Percentiles rank a stretch among this genome's conserved stretches.
Conservation (phyloP, 2,329 filamentous ascomycete genomes). For the Phyllosticta citribraziliensis region DNA sequence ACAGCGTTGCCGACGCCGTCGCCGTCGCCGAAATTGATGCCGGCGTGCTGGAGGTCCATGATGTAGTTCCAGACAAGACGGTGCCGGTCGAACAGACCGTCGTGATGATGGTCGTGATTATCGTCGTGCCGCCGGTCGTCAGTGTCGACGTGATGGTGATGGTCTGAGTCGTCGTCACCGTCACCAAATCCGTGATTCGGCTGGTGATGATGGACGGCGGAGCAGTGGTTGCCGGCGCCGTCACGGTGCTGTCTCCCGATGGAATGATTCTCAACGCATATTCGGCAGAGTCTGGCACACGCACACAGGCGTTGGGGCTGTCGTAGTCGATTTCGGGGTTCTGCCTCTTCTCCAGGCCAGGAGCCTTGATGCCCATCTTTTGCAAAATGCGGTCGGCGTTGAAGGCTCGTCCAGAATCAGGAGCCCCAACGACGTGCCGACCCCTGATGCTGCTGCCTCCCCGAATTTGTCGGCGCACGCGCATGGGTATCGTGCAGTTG, state of each 20-base stretch:
- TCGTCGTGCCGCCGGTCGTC: not conserved
- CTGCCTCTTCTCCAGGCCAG: not conserved
- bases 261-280: not conserved
- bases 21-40: not conserved
- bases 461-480: not conserved
- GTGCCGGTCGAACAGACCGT: conserved; percentile 4
- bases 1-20: not conserved
- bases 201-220: not conserved
- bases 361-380: not conserved
- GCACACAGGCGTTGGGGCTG: not conserved
- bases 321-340: not conserved
- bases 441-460: not conserved
- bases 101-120: not conserved
- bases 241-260: not conserved
- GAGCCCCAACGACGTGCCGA: not conserved
- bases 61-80: not conserved
- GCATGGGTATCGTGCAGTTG: not conserved
- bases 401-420: not conserved
- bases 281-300: not conserved
- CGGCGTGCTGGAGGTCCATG: not conserved
- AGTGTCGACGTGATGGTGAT: not conserved
- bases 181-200: not conserved
- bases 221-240: not conserved
- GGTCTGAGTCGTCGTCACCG: not conserved
- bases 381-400: not conserved